Base-by-base conservation (phyloP, 345 rosid species). In the Lumnitzera littorea region DNA sequence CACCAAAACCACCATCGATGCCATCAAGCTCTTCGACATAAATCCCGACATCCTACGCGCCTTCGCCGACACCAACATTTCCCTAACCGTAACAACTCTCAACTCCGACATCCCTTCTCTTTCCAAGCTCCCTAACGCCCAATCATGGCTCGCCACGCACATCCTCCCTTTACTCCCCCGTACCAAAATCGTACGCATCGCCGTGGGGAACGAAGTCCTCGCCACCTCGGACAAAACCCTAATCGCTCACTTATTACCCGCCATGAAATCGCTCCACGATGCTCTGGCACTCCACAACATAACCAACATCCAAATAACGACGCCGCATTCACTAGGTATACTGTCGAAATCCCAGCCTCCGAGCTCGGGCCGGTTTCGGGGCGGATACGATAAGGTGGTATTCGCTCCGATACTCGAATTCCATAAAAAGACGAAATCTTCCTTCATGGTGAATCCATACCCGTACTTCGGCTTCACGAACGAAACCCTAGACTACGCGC, bases 391-490 rank as follows among this genome's bases (percentile, higher is more conserved):
- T 50, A 58, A 60, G 55, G 67, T 52, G 24, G 74, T 91, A 7
- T 82, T 88, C 70, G 80, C 84, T n/a, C 95, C 83, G 65, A 82
- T 91, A 15, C 84, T 91, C 17, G 85, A 81, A 11, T 91, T 68
- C 67, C 96, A 91, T 67, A 71, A 76, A 24, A 76, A 71, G 57
- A 84, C 97, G 0, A 86, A 86, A 31, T 84, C 96, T 9, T 77
- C 97, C 3, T 88, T 91, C 61, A 88, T 86, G 97, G 91, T 91
- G 8, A 91, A 91, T 72, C 96, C 94, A 11, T 91, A 88, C 72
- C 97, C 96, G 14, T 88, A 72, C 69, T 91, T 91, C n/a, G 97
- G 96, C 1, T 82, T 79, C 76, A 13, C 55, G 20, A 73, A 83
- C 10, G 73, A 76, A 89, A 94, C 62, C 91, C 95, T 80, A 15